Evolutionary conservation across 2,329 filamentous ascomycete species (phyloP), one percentile per base, ranked within the genome.

Genomic region (Aspergillus ustus): DNA sequence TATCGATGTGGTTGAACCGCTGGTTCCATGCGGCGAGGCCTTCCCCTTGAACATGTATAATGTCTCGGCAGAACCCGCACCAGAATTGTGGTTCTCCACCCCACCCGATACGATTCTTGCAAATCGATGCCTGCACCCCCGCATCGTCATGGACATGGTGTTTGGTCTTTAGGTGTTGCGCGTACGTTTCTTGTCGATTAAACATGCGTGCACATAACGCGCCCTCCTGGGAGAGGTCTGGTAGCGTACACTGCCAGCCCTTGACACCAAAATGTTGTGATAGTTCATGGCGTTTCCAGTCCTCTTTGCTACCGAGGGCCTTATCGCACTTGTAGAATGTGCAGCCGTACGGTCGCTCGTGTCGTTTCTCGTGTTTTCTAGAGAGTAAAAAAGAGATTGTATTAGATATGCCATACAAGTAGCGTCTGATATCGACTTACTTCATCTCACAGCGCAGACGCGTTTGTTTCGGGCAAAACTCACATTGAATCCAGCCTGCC

Each of bases 261-360:
- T 93, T 89, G 6, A 85, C 75, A 61, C 90, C 86, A 63, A 85
- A 87, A 73, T 97, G 93, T 70, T 94, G 90, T 17, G 85, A 87
- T 66, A 87, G 90, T 71, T 97, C 94, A 70, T 97, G 93, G 1
- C 93, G 87, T 73, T 96, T 96, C 93, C 88, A 97, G 75, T 97
- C 93, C 62, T 92, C 93, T 73, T 97, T 96, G 75, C 91, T 93
- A n/a, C 93, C 93, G 67, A 97, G 97, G 0, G 73, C 81, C 71
- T 92, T 93, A 52, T 78, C 75, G 70, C 93, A 97, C 31, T 79
- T 77, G 8, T 81, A 76, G 65, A 88, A 91, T 0, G 92, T 96
- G 75, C 93, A 97, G 13, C 88, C 88, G 65, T 94, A 97, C 0
- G 92, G 93, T 66, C 87, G 88, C 7, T 86, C 83, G 73, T 97